Base-by-base conservation (phyloP, 495 filamentous ascomycete species). In the Chlorociboria aeruginascens region DNA sequence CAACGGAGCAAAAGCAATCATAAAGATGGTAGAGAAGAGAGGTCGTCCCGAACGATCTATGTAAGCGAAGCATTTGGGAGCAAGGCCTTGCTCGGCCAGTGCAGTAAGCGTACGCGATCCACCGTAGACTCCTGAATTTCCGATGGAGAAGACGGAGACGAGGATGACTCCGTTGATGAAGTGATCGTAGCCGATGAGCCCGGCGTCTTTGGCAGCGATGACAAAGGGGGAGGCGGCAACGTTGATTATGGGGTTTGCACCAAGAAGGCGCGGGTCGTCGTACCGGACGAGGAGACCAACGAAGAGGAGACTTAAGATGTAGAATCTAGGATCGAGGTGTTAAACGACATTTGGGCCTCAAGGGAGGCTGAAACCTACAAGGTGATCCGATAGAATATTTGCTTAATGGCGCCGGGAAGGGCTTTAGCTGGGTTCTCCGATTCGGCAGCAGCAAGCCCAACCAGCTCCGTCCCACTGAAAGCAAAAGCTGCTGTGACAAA, bases 111-210 rank as follows among this genome's bases (percentile, higher is more conserved):
- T 84, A 42, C 82, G 79, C 11, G 77, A 78, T n/a, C 77, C 79
- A 40, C 74, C 82, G 58, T 74, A 86, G 11, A 81, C 77, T 50
- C 74, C 68, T 1, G 80, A 84, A 46, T 84, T 81, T 46, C 76
- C 77, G 33, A 85, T 78, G 25, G 69, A 74, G 17, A 88, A 66
- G 46, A 85, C 81, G 20, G 81, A 81, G 20, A 86, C 66, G 25
- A 83, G 70, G 59, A 88, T 83, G 55, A 86, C 70, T 43, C 77
- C 73, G 59, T 87, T 88, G 68, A 89, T 81, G 60, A 89, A 77
- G 38, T 76, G 76, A 36, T 83, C 77, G 40, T 82, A 77, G 7
- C 78, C 81, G 1, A 58, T 61, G 40, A 89, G 74, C 51, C 77
- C 77, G 3, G 83, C 85, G 40, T 77, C 69, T 48, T 73, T 62